A percentile compares a stretch with the other conserved stretches of the same genome.
Conservation (phyloP, 2,329 filamentous ascomycete species). For the Fusarium kyushuense region DNA sequence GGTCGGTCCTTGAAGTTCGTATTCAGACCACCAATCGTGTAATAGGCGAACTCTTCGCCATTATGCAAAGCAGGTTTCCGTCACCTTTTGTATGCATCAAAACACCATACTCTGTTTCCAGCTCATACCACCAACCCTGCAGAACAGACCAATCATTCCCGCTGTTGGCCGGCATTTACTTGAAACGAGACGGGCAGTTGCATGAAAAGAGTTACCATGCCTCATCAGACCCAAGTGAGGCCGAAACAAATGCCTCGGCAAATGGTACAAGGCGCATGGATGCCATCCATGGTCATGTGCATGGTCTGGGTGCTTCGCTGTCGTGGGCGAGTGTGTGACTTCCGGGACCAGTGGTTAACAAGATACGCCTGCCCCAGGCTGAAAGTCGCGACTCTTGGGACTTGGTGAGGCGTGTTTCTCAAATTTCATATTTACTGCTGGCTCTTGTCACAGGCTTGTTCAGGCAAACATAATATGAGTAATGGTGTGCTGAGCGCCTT, state of each 20-base stretch:
- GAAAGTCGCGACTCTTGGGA: constrained; percentile 25
- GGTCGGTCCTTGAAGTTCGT: neutral
- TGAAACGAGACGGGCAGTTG: constrained; percentile 31
- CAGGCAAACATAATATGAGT: neutral
- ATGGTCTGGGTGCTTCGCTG: constrained; percentile 13
- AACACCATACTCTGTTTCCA: constrained; percentile 6
- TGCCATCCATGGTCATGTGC: constrained; percentile 9
- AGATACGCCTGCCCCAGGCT: constrained; percentile 1
- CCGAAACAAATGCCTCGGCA: constrained; percentile 31
- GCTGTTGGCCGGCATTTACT: constrained; percentile 10
- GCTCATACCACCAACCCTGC: neutral
- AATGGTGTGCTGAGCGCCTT: neutral
- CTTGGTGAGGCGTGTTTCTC: constrained; percentile 1
- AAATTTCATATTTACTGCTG: neutral
- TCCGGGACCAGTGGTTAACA: constrained; percentile 11
- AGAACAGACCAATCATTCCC: constrained; percentile 9
- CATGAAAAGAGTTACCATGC: constrained; percentile 12
- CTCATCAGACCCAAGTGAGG: constrained; percentile 10
- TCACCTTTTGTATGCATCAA: neutral
- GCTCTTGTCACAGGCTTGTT: too few species aligned
- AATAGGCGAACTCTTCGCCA: neutral
- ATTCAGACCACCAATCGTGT: neutral
- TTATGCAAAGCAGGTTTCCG: constrained; percentile 2
- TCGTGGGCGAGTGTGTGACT: constrained; percentile 20
- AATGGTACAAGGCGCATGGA: constrained; percentile 7